These are phyloP conservation scores for Aquilaria agallochum DNA, from an alignment of 441 rosid genomes.

Conservation along the genomic window DNA sequence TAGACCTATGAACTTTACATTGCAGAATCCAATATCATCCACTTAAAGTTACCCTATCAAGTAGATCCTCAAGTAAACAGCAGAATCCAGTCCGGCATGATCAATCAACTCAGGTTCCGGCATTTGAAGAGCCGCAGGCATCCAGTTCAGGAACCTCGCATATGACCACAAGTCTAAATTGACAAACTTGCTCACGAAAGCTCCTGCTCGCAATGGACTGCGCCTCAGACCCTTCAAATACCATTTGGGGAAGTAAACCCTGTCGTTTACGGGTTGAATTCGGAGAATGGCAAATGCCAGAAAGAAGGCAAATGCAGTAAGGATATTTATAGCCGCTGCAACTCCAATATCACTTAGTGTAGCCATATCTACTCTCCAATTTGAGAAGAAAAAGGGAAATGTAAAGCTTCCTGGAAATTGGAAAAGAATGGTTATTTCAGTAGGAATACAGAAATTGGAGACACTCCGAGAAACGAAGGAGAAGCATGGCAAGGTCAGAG, in stretches of 20 bases:
- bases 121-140: slow-evolving; percentile 94
- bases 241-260: slow-evolving; percentile 99
- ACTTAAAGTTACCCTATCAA: slow-evolving; percentile 47
- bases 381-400: no score
- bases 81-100: slow-evolving; percentile 98
- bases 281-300: slow-evolving; percentile 84
- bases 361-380: slow-evolving; percentile 48
- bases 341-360: slow-evolving; percentile 74
- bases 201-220: slow-evolving; percentile 65
- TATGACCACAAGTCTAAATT: slow-evolving; percentile 79
- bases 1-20: no score
- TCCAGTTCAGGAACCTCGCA: slow-evolving; percentile 76
- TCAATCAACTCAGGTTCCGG: slow-evolving; percentile 93
- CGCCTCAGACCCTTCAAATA: slow-evolving; percentile 80
- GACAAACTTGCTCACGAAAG: slow-evolving; percentile 63
- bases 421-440: no score
- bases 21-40: no score
- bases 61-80: slow-evolving; percentile 89
- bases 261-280: slow-evolving; percentile 93
- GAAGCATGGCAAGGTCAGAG: no score
- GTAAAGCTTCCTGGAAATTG: no score
- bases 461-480: no score
- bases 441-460: no score
- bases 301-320: slow-evolving; percentile 69
- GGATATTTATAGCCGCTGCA: slow-evolving; percentile 80